Evolutionary conservation across 2,329 filamentous ascomycete genomes (phyloP).

Genomic region (Diaporthe sp.): DNA sequence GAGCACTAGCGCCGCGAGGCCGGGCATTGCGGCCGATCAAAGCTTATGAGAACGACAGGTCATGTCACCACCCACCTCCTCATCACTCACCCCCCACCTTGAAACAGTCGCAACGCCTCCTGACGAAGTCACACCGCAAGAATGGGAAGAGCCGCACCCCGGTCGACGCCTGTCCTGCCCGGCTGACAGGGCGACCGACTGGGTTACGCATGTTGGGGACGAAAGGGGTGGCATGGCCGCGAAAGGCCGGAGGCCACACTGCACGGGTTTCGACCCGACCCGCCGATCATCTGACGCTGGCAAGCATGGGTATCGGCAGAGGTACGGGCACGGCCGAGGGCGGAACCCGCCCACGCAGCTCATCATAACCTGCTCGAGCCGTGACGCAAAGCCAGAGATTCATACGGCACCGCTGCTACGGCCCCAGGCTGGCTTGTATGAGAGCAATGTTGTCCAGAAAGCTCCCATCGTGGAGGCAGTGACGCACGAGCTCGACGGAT

Average conservation of each 20-base stretch:
- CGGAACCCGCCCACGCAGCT: slow-evolving; percentile 29
- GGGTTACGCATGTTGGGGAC: slow-evolving; percentile 35
- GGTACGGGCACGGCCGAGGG: slow-evolving; percentile 32
- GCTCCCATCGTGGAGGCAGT: neutral
- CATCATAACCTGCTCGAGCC: slow-evolving; percentile 19
- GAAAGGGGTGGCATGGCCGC: slow-evolving; percentile 59
- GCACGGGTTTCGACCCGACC: slow-evolving; percentile 33
- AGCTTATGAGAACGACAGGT: slow-evolving; percentile 68
- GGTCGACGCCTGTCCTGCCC: slow-evolving; percentile 52
- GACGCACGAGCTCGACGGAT: slow-evolving; percentile 18
- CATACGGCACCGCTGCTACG: slow-evolving; percentile 32
- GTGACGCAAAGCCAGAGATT: slow-evolving; percentile 25
- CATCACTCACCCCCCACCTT: slow-evolving; percentile 38
- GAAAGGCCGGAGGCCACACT: slow-evolving; percentile 48
- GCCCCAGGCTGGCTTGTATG: slow-evolving; percentile 7
- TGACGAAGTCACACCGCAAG: slow-evolving; percentile 39
- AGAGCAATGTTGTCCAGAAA: neutral
- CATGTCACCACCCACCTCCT: slow-evolving; percentile 60
- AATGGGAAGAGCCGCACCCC: slow-evolving; percentile 59
- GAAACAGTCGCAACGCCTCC: slow-evolving; percentile 37
- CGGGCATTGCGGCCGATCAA: slow-evolving; percentile 16
- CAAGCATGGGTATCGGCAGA: slow-evolving; percentile 12
- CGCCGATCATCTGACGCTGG: slow-evolving; percentile 33
- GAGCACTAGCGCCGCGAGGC: slow-evolving; percentile 32
- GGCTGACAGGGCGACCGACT: slow-evolving; percentile 40